Evolutionary conservation across 1,139 yeast genomes (phyloP).

Genomic region (Taphrina communis): DNA sequence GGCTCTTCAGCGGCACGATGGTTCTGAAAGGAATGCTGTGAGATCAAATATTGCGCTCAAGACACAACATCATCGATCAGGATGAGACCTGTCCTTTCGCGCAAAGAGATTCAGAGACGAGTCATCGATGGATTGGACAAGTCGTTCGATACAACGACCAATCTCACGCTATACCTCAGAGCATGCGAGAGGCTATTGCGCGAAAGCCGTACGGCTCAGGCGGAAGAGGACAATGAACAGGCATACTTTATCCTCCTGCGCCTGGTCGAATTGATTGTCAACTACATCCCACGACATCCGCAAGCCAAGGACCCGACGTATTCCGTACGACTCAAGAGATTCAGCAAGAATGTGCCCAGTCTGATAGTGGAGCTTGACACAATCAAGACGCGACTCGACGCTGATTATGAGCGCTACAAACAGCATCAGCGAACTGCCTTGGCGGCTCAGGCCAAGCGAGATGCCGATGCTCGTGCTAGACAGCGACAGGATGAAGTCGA

Average conservation of each 20-base stretch:
- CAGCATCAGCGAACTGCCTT: background rate
- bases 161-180: constrained; percentile 21
- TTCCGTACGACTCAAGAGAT: constrained; percentile 2
- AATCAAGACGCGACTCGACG: constrained; percentile 20
- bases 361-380: constrained; percentile 12
- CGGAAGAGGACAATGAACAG: constrained; percentile 35
- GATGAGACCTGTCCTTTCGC: constrained; percentile 24
- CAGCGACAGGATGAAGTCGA: background rate
- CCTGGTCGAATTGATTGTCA: constrained; percentile 29
- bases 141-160: constrained; percentile 21
- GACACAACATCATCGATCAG: no score
- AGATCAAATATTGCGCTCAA: no score
- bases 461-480: constrained; percentile 7
- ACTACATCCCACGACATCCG: constrained; percentile 36
- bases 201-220: constrained; percentile 28
- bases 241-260: constrained; percentile 34
- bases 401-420: constrained; percentile 5
- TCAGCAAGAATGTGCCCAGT: constrained; percentile 5
- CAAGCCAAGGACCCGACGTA: constrained; percentile 28
- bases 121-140: constrained; percentile 31
- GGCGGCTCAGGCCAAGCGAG: constrained; percentile 2
- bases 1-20: no score
- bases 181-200: constrained; percentile 32
- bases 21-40: no score
- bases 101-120: constrained; percentile 25